Evolutionary conservation across 257 asterid species (phyloP).

Genomic region (Solanum sejunctum): DNA sequence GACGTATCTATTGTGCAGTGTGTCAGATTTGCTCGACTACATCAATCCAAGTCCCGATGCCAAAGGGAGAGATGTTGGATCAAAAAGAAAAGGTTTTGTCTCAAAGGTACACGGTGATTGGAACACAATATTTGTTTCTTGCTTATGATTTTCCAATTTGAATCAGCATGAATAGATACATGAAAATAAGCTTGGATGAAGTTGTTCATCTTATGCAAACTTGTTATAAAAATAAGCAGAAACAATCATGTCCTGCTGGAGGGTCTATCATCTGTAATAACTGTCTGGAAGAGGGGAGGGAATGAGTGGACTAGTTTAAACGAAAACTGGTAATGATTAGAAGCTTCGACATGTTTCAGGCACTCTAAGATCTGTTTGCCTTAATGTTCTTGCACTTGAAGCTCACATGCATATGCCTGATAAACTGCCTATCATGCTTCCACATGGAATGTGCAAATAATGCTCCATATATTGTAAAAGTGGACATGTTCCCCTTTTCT

Average conservation of each 20-base stretch:
- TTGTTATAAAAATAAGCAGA: neutral
- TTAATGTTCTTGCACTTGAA: neutral
- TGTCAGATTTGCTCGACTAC: constrained; percentile 95
- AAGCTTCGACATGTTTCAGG: neutral
- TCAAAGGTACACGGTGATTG: constrained; percentile 39
- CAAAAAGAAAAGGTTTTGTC: constrained; percentile 49
- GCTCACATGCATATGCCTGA: neutral
- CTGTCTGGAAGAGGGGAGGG: neutral
- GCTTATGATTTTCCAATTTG: constrained; percentile 1
- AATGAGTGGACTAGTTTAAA: neutral
- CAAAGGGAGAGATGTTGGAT: constrained; percentile 69
- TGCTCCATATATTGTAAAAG: neutral
- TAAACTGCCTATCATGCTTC: neutral
- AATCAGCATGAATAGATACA: neutral
- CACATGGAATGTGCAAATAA: neutral
- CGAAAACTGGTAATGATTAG: neutral
- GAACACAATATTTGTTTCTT: neutral
- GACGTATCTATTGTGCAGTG: constrained; percentile 42
- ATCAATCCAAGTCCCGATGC: constrained; percentile 75
- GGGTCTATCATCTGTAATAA: neutral
- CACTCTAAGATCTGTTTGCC: neutral
- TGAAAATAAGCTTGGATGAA: neutral
- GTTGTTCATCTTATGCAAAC: neutral
- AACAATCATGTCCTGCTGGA: neutral
- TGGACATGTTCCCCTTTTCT: neutral